phyloP scores from a whole-genome alignment of 768 basidiomycete species.

The Phylloporus sp. region DNA sequence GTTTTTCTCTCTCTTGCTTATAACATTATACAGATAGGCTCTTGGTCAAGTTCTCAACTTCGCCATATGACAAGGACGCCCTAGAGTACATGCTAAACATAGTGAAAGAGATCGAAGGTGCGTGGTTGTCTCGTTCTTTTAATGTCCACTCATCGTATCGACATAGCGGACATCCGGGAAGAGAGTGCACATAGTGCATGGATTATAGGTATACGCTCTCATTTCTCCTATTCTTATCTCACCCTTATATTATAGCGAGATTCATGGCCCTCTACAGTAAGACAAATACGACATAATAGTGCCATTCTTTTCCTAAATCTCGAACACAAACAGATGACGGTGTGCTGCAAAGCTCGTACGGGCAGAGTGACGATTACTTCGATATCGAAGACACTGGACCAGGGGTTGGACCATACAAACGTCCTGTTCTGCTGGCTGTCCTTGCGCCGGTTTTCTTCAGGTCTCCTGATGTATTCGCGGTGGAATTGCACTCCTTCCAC shows the following conservation, averaged over 20 bases:
- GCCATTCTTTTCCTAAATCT: neutral
- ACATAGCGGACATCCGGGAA: conserved; percentile 9
- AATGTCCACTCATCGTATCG: neutral
- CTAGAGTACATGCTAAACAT: conserved; percentile 26
- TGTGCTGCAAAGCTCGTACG: conserved; percentile 27
- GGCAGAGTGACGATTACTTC: conserved; percentile 30
- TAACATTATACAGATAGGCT: conserved; percentile 21
- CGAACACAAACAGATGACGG: conserved; percentile 20
- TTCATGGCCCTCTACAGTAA: conserved; percentile 31
- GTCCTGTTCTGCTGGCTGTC: conserved; percentile 15
- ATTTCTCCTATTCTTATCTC: neutral
- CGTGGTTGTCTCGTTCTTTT: neutral
- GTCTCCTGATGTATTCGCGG: conserved; percentile 27
- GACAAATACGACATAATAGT: neutral
- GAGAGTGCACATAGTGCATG: conserved; percentile 18
- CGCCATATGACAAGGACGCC: conserved; percentile 22
- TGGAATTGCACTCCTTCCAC: conserved; percentile 27
- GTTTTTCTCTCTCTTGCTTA: neutral
- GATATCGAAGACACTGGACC: conserved; percentile 24
- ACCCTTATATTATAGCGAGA: conserved; percentile 16
- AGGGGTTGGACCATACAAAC: conserved; percentile 14
- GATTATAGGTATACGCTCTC: conserved; percentile 21
- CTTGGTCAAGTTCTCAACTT: conserved; percentile 31
- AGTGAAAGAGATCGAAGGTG: conserved; percentile 28
- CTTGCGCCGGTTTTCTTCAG: conserved; percentile 22